phyloP scores from a whole-genome alignment of 352 stramenopile genomes.

The Globisporangium uncinulatum region DNA sequence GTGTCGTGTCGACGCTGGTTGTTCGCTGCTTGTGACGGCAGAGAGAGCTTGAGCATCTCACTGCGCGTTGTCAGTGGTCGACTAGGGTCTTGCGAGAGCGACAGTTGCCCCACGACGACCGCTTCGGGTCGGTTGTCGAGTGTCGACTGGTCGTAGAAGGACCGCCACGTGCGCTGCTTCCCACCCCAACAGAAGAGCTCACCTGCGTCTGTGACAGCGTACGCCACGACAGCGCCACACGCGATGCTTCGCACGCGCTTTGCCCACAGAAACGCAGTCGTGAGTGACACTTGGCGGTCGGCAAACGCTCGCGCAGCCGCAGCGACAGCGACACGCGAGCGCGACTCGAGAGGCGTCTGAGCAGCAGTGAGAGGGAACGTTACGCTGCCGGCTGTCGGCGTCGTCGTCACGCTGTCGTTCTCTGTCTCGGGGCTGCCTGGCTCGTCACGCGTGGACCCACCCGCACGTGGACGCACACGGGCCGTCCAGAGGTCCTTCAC shows the following conservation, averaged over 20 bases:
- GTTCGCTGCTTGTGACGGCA: slow-evolving; percentile 37
- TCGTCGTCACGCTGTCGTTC: not conserved
- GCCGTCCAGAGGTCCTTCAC: slow-evolving; percentile 49
- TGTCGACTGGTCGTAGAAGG: slow-evolving; percentile 58
- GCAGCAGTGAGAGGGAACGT: too few species aligned
- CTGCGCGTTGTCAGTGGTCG: slow-evolving; percentile 43
- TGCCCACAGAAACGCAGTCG: slow-evolving; percentile 70
- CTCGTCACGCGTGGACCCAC: not conserved
- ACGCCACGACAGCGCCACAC: slow-evolving; percentile 41
- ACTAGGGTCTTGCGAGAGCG: not conserved
- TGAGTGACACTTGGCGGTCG: slow-evolving; percentile 45
- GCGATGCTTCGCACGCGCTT: slow-evolving; percentile 54
- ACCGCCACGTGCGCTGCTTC: slow-evolving; percentile 58
- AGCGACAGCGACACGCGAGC: slow-evolving; percentile 30
- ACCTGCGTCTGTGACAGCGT: slow-evolving; percentile 61
- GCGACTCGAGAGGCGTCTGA: slow-evolving; percentile 4
- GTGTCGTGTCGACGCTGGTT: slow-evolving; percentile 27
- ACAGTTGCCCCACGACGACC: not conserved
- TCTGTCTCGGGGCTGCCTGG: not conserved
- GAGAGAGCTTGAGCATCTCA: slow-evolving; percentile 56
- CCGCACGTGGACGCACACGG: slow-evolving; percentile 33
- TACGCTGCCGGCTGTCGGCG: too few species aligned
- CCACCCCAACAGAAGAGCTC: slow-evolving; percentile 79
- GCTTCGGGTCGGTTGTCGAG: slow-evolving; percentile 1
- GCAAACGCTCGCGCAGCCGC: slow-evolving; percentile 43